These are phyloP conservation scores for Wickerhamiella alocasiicola DNA, from an alignment of 805 yeast species.

Conservation along the genomic window DNA sequence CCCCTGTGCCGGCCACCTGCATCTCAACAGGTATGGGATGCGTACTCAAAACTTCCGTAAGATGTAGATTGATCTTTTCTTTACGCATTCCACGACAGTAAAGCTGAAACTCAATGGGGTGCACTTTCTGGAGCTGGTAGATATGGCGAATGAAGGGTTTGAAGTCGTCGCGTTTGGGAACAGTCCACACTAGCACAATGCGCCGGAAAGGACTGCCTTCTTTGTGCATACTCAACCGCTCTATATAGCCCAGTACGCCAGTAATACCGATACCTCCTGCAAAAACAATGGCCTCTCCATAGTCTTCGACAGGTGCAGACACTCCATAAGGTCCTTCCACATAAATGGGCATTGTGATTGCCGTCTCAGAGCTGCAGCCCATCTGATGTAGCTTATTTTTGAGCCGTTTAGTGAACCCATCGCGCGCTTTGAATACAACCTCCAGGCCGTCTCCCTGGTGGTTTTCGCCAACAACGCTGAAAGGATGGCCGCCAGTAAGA, in stretches of 20 bases:
- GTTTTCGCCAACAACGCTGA: slow-evolving; percentile 38
- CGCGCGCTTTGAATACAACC: slow-evolving; percentile 39
- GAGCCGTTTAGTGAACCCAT: slow-evolving; percentile 39
- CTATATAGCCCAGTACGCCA: slow-evolving; percentile 39
- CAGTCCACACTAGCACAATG: slow-evolving; percentile 19
- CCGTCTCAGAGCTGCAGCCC: slow-evolving; percentile 25
- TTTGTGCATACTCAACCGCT: slow-evolving; percentile 18
- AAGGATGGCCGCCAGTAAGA: slow-evolving; percentile 56
- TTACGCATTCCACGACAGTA: slow-evolving; percentile 13
- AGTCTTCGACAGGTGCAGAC: slow-evolving; percentile 35
- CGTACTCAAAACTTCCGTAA: not conserved
- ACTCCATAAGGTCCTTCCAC: slow-evolving; percentile 56
- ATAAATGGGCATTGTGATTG: slow-evolving; percentile 32
- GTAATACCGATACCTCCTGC: slow-evolving; percentile 62
- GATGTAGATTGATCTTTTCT: not conserved
- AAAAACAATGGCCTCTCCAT: slow-evolving; percentile 37
- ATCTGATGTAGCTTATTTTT: slow-evolving; percentile 26
- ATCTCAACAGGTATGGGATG: not conserved
- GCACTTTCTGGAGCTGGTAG: slow-evolving; percentile 13
- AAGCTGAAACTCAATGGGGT: slow-evolving; percentile 16
- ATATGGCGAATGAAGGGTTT: slow-evolving; percentile 22
- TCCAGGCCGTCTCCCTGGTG: slow-evolving; percentile 34
- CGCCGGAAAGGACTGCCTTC: slow-evolving; percentile 18
- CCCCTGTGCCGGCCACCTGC: not conserved
- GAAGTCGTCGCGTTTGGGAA: slow-evolving; percentile 20